Percentiles rank a stretch among this genome's conserved stretches.
Evolutionary conservation across 2,329 filamentous ascomycete species (phyloP).

Genomic region (Helotiales sp.): DNA sequence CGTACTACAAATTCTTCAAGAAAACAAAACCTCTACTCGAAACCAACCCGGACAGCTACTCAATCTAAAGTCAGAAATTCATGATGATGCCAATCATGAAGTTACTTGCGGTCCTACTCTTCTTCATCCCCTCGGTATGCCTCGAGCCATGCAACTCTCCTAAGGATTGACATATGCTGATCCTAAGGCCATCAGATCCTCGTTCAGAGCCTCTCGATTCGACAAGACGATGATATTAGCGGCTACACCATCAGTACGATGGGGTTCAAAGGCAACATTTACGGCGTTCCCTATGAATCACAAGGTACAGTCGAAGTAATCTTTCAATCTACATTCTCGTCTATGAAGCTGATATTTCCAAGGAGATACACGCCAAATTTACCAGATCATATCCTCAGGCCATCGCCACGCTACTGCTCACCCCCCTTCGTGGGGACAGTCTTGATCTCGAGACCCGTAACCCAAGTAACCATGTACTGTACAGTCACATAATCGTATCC

Average conservation of each 20-base stretch:
- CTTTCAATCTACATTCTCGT: neutral
- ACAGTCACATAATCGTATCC: neutral
- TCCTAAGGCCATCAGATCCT: too few relatives aligned
- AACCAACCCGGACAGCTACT: too few relatives aligned
- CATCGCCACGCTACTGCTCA: neutral
- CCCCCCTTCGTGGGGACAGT: neutral
- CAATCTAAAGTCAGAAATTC: too few relatives aligned
- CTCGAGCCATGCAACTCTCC: too few relatives aligned
- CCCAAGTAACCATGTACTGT: neutral
- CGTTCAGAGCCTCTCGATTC: too few relatives aligned
- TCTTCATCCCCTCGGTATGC: too few relatives aligned
- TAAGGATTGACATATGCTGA: too few relatives aligned
- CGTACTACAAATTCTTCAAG: too few relatives aligned
- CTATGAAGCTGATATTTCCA: neutral
- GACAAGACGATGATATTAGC: too few relatives aligned
- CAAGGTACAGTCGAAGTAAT: neutral
- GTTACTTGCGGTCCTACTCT: too few relatives aligned
- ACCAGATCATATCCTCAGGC: neutral
- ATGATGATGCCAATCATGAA: too few relatives aligned
- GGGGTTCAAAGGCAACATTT: neutral
- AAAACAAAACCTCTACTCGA: too few relatives aligned
- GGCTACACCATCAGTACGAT: neutral
- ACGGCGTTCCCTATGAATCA: neutral
- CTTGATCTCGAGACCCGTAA: neutral
- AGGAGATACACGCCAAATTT: neutral